phyloP scores from a whole-genome alignment of 1,284 basidiomycete species.

The Anthracocystis panici-leucophaei region DNA sequence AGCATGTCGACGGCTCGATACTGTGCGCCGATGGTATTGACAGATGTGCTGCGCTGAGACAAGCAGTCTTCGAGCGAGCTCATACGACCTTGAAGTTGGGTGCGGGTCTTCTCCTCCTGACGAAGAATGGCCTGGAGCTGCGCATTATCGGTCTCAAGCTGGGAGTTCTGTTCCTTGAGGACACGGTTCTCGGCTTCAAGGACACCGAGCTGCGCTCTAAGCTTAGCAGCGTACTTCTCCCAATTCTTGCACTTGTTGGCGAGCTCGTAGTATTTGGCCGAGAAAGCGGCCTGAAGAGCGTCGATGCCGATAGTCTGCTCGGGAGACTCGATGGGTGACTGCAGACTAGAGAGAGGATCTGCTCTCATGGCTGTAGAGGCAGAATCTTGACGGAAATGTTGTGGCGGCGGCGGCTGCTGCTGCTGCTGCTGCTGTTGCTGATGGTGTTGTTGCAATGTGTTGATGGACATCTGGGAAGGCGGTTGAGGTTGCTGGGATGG shows the following conservation, averaged over 20 bases:
- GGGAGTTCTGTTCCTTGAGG: constrained; percentile 46
- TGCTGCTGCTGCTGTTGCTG: constrained; percentile 14
- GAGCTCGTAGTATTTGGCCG: constrained; percentile 57
- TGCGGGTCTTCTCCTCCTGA: constrained; percentile 34
- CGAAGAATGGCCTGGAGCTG: constrained; percentile 33
- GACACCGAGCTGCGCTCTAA: constrained; percentile 55
- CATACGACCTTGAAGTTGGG: constrained; percentile 40
- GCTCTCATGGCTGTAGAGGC: constrained; percentile 1
- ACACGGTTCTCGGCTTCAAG: constrained; percentile 56
- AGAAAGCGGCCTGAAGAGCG: constrained; percentile 55
- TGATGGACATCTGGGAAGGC: constrained; percentile 8
- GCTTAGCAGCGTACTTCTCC: constrained; percentile 61
- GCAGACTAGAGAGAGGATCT: constrained; percentile 8
- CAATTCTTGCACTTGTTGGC: constrained; percentile 63
- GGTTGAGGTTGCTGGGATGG: constrained; percentile 12
- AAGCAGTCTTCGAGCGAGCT: constrained; percentile 43
- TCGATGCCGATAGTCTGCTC: constrained; percentile 52
- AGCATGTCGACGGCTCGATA: constrained; percentile 34
- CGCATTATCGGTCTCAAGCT: constrained; percentile 53
- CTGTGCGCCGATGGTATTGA: constrained; percentile 25
- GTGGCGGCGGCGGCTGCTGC: too few species aligned
- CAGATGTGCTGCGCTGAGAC: constrained; percentile 29
- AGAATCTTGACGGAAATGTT: constrained; percentile 14
- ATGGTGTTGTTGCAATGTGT: constrained; percentile 29
- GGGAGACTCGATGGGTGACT: constrained; percentile 18